Percentiles rank a stretch among this genome's conserved stretches.
Evolutionary conservation across 192 early-diverging fungal species (phyloP).

Genomic region (Chytriomyces confervae): DNA sequence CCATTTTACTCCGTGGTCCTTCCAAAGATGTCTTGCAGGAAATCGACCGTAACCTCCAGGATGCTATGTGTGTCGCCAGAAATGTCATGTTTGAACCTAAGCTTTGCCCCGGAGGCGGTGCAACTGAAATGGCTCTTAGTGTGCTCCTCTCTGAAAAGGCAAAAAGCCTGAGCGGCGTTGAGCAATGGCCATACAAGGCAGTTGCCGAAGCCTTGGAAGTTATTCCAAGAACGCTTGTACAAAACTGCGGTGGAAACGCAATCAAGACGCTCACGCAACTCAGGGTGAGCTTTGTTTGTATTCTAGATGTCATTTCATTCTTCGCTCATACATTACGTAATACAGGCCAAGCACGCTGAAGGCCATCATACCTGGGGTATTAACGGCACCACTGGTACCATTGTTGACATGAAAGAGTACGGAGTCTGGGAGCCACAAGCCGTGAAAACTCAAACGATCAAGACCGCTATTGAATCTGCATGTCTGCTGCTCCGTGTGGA

Average conservation of each 20-base stretch:
- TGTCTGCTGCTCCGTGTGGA: slow-evolving; percentile 74
- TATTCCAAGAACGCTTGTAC: slow-evolving; percentile 96
- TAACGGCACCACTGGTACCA: slow-evolving; percentile 88
- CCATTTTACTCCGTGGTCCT: slow-evolving; percentile 95
- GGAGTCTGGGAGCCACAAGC: slow-evolving; percentile 99
- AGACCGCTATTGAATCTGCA: slow-evolving; percentile 94
- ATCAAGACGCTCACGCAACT: slow-evolving; percentile 94
- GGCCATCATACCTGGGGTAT: slow-evolving; percentile 92
- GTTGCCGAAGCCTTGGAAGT: slow-evolving; percentile 96
- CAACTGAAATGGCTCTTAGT: slow-evolving; percentile 95
- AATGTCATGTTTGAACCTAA: slow-evolving; percentile 97
- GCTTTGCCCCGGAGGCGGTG: slow-evolving; percentile 95
- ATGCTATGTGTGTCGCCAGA: slow-evolving; percentile 98
- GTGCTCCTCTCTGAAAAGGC: slow-evolving; percentile 89
- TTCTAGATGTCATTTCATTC: slow-evolving; percentile 4
- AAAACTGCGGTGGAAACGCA: slow-evolving; percentile 99
- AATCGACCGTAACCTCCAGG: slow-evolving; percentile 98
- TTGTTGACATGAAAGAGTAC: slow-evolving; percentile 97
- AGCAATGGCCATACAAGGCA: slow-evolving; percentile 97
- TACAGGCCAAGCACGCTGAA: slow-evolving; percentile 86
- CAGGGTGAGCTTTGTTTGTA: slow-evolving; percentile 47
- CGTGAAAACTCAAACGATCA: slow-evolving; percentile 99
- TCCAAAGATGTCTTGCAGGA: slow-evolving; percentile 98
- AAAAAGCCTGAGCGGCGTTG: slow-evolving; percentile 85
- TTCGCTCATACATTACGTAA: slow-evolving; percentile 6